Percentiles rank a stretch among this genome's conserved stretches.
Evolutionary conservation across 2,329 filamentous ascomycete genomes (phyloP).

Genomic region (Didymosphaeria variabile): DNA sequence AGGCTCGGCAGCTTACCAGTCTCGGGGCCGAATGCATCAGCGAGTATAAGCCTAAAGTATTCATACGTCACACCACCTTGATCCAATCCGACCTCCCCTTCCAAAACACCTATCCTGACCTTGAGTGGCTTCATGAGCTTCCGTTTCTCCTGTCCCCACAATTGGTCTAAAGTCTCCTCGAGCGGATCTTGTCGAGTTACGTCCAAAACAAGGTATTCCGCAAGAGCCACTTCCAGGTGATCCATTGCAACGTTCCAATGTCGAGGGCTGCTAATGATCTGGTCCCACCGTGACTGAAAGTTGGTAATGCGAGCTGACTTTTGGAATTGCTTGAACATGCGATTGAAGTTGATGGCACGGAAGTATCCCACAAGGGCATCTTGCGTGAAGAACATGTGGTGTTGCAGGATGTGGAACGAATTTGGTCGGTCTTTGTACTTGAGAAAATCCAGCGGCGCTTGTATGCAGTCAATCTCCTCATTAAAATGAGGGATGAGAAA

Average conservation of each 20-base stretch:
- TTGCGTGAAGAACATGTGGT: constrained; percentile 80
- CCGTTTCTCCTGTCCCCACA: constrained; percentile 85
- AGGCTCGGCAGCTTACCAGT: constrained; percentile 63
- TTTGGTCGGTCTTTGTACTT: constrained; percentile 70
- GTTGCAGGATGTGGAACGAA: constrained; percentile 78
- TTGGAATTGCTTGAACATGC: constrained; percentile 84
- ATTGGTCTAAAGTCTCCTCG: constrained; percentile 73
- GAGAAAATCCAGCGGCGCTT: constrained; percentile 74
- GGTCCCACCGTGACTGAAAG: constrained; percentile 37
- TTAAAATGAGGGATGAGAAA: constrained; percentile 81
- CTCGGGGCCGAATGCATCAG: constrained; percentile 78
- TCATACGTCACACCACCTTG: constrained; percentile 96
- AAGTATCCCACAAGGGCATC: constrained; percentile 82
- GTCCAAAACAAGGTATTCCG: constrained; percentile 55
- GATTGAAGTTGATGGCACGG: constrained; percentile 84
- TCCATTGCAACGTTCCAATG: constrained; percentile 38
- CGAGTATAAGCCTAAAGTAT: constrained; percentile 87
- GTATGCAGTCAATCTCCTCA: constrained; percentile 76
- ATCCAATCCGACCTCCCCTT: constrained; percentile 90
- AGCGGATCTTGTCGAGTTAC: constrained; percentile 54
- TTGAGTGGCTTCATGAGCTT: constrained; percentile 88
- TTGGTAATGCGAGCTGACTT: constrained; percentile 38
- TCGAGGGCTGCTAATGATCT: constrained; percentile 30
- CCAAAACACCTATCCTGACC: constrained; percentile 79
- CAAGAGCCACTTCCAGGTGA: constrained; percentile 46